Base-by-base conservation (phyloP, 2,329 filamentous ascomycete species). In the Talaromyces pinophilus region DNA sequence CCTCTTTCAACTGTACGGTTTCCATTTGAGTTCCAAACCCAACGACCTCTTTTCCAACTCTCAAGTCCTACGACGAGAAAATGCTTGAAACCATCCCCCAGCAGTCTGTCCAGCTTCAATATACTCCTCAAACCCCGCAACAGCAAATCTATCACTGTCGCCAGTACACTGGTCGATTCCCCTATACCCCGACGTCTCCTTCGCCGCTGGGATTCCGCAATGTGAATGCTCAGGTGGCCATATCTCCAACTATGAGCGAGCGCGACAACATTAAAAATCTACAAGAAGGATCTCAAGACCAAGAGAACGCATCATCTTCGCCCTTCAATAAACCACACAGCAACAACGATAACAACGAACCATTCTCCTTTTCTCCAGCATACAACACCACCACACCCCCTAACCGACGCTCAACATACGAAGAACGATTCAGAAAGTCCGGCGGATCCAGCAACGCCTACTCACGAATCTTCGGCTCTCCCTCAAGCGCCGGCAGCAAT, bases 391-490 rank as follows among this genome's bases (percentile, higher is more conserved):
- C 46, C 5, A 64, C 65, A n/a, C 55, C 66, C 17, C 50, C 63
- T 5, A 22, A n/a, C 33, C 48, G 52, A 40, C 64, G 67, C 40
- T 67, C 70, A 7, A 73, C 69, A 59, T 81, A 74, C 68, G 75
- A 77, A 46, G 73, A 76, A 30, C 78, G 78, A 66, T 81, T 72
- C 7, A 71, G 70, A 46, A 74, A 79, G 67, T 71, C 75, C 17
- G 77, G 76, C 42, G 77, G 78, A 0, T 71, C 78, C 40, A 68
- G 67, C 30, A 71, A 69, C 17, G 70, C 73, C 38, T 69, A 72
- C 38, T 25, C 46, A 22, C 55, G 48, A 19, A 64, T 67, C 10
- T 67, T 67, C 8, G 62, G 57, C 17, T 62, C 64, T 11, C 59
- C 64, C 0, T 64, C 62, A 61, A 11, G 66, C 61, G 25, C 25